phyloP scores from a whole-genome alignment of 805 yeast species.

The Cyberlindnera japonica region DNA sequence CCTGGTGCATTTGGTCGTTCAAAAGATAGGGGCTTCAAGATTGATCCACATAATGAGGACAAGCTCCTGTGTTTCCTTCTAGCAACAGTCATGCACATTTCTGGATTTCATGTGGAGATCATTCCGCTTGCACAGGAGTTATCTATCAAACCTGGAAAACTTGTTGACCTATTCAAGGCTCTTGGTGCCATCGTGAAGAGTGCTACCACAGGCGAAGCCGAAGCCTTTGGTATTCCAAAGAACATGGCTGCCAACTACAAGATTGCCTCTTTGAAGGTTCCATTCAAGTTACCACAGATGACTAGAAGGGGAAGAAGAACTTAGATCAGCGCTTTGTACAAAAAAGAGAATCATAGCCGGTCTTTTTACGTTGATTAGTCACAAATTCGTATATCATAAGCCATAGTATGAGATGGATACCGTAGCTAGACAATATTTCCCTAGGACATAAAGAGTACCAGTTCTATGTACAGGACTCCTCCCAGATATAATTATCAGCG shows the following conservation, averaged over 20 bases:
- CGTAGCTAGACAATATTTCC: no score
- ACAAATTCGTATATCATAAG: no score
- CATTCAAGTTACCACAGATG: slow-evolving; percentile 84
- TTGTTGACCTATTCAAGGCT: slow-evolving; percentile 66
- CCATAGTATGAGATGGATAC: no score
- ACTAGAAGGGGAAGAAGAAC: slow-evolving; percentile 54
- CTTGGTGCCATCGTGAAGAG: slow-evolving; percentile 78
- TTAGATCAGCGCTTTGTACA: neutral
- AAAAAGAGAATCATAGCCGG: no score
- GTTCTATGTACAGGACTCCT: neutral
- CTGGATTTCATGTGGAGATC: slow-evolving; percentile 69
- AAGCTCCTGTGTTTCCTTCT: slow-evolving; percentile 77
- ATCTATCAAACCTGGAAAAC: slow-evolving; percentile 70
- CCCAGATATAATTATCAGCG: neutral
- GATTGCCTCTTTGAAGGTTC: slow-evolving; percentile 80
- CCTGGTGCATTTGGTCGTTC: slow-evolving; percentile 67
- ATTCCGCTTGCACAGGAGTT: slow-evolving; percentile 83
- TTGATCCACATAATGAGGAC: slow-evolving; percentile 89
- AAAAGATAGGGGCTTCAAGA: slow-evolving; percentile 69
- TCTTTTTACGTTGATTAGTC: no score
- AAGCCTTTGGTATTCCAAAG: slow-evolving; percentile 64
- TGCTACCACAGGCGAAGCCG: slow-evolving; percentile 71
- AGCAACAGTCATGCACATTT: slow-evolving; percentile 69
- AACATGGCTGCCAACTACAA: slow-evolving; percentile 60
- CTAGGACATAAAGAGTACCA: no score